Conservation (phyloP, 768 basidiomycete species). For the Kwoniella pini region DNA sequence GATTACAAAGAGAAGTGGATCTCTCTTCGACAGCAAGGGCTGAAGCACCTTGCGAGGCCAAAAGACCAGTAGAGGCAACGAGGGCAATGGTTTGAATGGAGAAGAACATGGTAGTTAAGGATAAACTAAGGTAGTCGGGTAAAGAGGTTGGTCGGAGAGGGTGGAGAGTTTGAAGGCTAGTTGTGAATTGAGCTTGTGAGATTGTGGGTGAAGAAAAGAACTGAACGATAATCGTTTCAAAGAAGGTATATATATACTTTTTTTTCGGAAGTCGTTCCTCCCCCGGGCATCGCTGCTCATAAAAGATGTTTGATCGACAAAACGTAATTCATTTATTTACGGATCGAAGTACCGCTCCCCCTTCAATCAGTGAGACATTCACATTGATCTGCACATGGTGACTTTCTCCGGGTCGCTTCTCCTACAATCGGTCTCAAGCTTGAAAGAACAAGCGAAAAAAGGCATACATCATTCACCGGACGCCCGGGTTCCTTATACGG, state of each 20-base stretch:
- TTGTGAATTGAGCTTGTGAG: slow-evolving; percentile 19
- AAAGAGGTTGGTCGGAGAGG: slow-evolving; percentile 20
- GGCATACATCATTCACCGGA: slow-evolving; percentile 4
- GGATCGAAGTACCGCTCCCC: neutral
- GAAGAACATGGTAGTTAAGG: slow-evolving; percentile 35
- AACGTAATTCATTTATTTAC: neutral
- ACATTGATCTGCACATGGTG: slow-evolving; percentile 1
- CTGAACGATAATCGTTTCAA: neutral
- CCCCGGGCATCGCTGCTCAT: no score
- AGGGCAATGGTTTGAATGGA: slow-evolving; percentile 25
- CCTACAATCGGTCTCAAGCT: no score
- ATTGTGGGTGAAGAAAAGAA: slow-evolving; percentile 26
- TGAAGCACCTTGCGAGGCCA: slow-evolving; percentile 7
- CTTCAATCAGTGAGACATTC: neutral
- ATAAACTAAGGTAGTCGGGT: slow-evolving; percentile 10
- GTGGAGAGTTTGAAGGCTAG: slow-evolving; percentile 2
- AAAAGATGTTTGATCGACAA: neutral
- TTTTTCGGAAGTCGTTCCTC: neutral
- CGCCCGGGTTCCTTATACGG: slow-evolving; percentile 9
- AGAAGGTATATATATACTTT: slow-evolving; percentile 20
- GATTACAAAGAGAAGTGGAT: slow-evolving; percentile 22
- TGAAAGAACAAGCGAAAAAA: neutral
- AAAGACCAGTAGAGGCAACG: slow-evolving; percentile 22
- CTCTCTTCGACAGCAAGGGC: slow-evolving; percentile 20
- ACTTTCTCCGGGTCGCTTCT: no score